Base-by-base conservation (phyloP, 208 protist genomes). In the Acanthamoeba sp. region DNA sequence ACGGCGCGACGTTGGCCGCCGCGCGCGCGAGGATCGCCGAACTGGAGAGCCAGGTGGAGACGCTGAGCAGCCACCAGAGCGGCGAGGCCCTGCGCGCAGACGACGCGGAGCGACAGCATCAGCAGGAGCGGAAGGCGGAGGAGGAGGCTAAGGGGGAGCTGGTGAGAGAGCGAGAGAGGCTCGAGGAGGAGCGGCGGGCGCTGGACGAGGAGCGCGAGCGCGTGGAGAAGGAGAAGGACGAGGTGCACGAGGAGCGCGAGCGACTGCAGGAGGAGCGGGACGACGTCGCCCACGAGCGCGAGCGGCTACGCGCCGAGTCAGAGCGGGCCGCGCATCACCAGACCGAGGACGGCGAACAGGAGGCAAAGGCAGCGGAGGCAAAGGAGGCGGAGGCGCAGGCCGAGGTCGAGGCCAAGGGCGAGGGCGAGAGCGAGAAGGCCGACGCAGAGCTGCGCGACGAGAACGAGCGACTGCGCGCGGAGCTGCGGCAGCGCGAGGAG, bases 21-120 rank as follows among this genome's bases (percentile, higher is more conserved):
- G 73, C 73, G 36, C 73, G 42, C 7, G 73, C 34, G 73, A 45
- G 73, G 73, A 84, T 84, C 73, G 73, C 73, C 34, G 73, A 84
- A 24, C 73, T 84, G 18, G 73, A 84, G 38, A 29, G 10, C n/a
- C 32, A 38, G 64, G 12, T 32, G 27, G 64, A 12, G n/a, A 3
- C 7, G 64, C 32, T 40, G 64, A 73, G 59, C 24, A 69, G 59
- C 59, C n/a, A 50, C 7, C 29, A 73, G 32, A 73, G 7, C 64
- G 1, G 2, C 18, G 12, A 36, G 64, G 10, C 24, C 29, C n/a
- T 69, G 6, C 59, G 5, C 34, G 73, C 73, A 89, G 50, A 89
- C 36, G 76, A 57, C 32, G 29, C 22, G 78, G 29, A 36, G 27
- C 7, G n/a, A 9, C 16, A 4, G 4, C 22, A 89, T 9, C 27